These are phyloP conservation scores for Xylaria hypoxylon DNA, from an alignment of 2,329 filamentous ascomycete species.

Conservation along the genomic window DNA sequence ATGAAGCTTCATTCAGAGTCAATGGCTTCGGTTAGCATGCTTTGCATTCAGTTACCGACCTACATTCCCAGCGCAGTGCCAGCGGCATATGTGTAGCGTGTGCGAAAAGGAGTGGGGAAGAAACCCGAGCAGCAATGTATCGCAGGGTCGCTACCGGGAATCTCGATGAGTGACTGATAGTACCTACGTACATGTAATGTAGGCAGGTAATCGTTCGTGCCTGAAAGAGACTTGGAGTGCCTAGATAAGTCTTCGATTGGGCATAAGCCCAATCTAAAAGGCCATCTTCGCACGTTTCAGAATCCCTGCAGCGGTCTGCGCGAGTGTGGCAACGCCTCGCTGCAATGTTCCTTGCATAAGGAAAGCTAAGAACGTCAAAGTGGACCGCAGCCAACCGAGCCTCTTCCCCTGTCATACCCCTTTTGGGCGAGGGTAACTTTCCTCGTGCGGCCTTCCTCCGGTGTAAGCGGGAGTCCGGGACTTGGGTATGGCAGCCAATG, in stretches of 20 bases:
- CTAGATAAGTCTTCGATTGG: not conserved
- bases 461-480: slow-evolving; percentile 31
- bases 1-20: not conserved
- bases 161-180: not conserved
- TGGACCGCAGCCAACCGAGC: slow-evolving; percentile 22
- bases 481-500: slow-evolving; percentile 18
- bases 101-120: not conserved
- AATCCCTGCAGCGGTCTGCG: slow-evolving; percentile 30
- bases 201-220: not conserved
- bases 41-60: slow-evolving; percentile 2
- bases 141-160: slow-evolving; percentile 1
- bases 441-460: slow-evolving; percentile 11
- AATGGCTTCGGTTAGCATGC: slow-evolving; percentile 9
- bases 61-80: not conserved
- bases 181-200: no score
- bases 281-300: slow-evolving; percentile 33
- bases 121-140: slow-evolving; percentile 9
- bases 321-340: slow-evolving; percentile 30
- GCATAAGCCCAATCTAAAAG: slow-evolving; percentile 35
- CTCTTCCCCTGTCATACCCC: slow-evolving; percentile 32
- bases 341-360: slow-evolving; percentile 37
- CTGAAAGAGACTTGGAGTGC: not conserved
- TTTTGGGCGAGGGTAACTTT: slow-evolving; percentile 28
- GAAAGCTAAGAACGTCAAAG: slow-evolving; percentile 22
- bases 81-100: slow-evolving; percentile 3